Evolutionary conservation across 257 asterid genomes (phyloP), one percentile per base, ranked within the genome.

Genomic region (Anisodus tanguticus): DNA sequence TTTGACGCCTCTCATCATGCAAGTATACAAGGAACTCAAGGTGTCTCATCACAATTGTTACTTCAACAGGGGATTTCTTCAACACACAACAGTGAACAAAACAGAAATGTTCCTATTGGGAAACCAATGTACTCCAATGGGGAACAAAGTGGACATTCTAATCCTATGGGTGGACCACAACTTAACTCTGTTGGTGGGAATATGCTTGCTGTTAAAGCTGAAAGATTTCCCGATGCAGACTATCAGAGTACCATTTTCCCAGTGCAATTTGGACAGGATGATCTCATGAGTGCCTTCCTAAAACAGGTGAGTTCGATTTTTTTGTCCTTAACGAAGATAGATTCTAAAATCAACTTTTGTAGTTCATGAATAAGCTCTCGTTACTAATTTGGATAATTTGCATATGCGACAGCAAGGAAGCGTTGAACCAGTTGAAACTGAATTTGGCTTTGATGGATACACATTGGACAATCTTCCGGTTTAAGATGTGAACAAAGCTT

Each of bases 381-480:
- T 84, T 1, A 3, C 64, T 58, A 9, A 63, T 79, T 81, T 31
- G 17, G 39, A 13, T 55, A 7, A 67, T 62, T 45, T 72, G 58
- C 83, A 17, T 54, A 8, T 54, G 53, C 83, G 80, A 85, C 94
- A 91, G 90, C 96, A 93, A 88, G 96, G 88, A 84, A 90, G 92
- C 83, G 59, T 90, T 70, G 93, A 88, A 43, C 81, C 91, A 15
- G 88, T 90, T 70, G 98, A 92, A 60, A 90, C n/a, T 17, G 98
- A 95, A 81, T 91, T 93, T 82, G 94, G 93, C 74, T 91, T 88
- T 10, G 97, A 94, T 66, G 94, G 91, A 11, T 91, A 91, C 87
- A 88, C 89, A 45, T 77, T 90, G 89, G 97, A 94, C 83, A 91
- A 94, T 82, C 94, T 92, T 72, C 94, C 97, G 0, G 97, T 92